phyloP scores from a whole-genome alignment of 345 rosid species.

The Pelargonium nanum region DNA sequence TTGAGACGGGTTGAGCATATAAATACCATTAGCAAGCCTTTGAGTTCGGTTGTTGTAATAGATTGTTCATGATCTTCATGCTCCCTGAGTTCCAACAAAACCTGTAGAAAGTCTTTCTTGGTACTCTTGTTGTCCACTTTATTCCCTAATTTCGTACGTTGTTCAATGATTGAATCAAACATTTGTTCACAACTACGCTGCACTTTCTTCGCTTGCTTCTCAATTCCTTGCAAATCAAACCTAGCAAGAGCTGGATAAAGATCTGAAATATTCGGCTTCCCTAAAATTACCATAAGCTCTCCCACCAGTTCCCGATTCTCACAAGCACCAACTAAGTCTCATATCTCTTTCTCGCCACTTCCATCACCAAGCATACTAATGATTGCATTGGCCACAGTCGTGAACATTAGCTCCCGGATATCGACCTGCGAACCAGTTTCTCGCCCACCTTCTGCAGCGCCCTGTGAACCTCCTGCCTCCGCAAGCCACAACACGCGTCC shows the following conservation, averaged over 20 bases:
- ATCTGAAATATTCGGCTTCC: conserved; percentile 37
- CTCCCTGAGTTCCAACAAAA: conserved; percentile 20
- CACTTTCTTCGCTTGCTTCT: conserved; percentile 11
- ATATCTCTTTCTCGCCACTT: conserved; percentile 14
- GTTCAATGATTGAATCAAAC: conserved; percentile 18
- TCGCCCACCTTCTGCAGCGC: conserved; percentile 11
- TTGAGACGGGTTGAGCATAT: too few species aligned
- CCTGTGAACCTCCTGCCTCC: conserved; percentile 19
- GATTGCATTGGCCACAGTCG: conserved; percentile 8
- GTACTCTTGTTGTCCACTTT: not conserved
- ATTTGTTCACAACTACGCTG: conserved; percentile 7
- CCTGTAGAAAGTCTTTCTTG: conserved; percentile 20
- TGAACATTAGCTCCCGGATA: conserved; percentile 21
- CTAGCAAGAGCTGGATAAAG: conserved; percentile 28
- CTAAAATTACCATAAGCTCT: conserved; percentile 18
- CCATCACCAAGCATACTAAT: conserved; percentile 32
- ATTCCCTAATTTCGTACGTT: not conserved
- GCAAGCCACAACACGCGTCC: conserved; percentile 18
- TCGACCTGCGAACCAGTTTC: conserved; percentile 14
- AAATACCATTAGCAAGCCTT: conserved; percentile 28
- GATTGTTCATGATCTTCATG: conserved; percentile 9
- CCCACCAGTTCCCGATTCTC: conserved; percentile 14
- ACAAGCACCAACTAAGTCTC: not conserved
- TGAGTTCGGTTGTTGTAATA: conserved; percentile 14
- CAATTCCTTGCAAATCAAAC: conserved; percentile 39